Base-by-base conservation (phyloP, 169 alveolate species). In the Eimeria acervulina region DNA sequence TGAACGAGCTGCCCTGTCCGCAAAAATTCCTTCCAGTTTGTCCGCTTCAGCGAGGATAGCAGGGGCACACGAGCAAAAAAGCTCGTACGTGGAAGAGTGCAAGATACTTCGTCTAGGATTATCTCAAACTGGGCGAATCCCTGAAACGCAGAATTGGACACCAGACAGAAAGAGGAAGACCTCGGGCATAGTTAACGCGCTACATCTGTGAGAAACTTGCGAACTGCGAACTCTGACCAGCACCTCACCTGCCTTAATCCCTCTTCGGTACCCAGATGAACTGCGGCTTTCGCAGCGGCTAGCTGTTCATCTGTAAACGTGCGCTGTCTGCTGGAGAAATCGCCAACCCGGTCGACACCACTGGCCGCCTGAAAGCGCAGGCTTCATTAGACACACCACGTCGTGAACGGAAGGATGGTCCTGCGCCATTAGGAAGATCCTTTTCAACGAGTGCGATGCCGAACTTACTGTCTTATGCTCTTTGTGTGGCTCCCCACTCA, bases 281-380 rank as follows among this genome's bases (percentile, higher is more conserved):
- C 93, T 33, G 93, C 78, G 6, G 51, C 78, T 7, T 59, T 26
- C 21, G 93, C 93, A 84, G 93, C 93, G 10, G 44, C 93, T 17
- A 51, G 74, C 40, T 84, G 74, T 44, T 55, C 80, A 8, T 33
- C 36, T 38, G 80, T 84, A 33, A 84, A 59, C 17, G 52, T 2
- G 59, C 78, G 80, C 63, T 33, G 78, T 84, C 59, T 28, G 23
- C 15, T 59, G 55, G 78, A 21, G 2, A 70, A 36, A 38, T 23
- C 85, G 17, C 15, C 85, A 13, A 74, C 33, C 33, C 52, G 52
- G 31, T 17, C 52, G 59, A 74, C 55, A 47, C 59, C 93, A 36
- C 38, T 31, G 28, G 78, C 93, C 66, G 28, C 93, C 93, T 84
- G 93, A 31, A 84, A 42, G 17, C 59, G 19, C 59, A 76, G 17